Conservation (phyloP, 1,284 basidiomycete species). For the Ganoderma sp. region DNA sequence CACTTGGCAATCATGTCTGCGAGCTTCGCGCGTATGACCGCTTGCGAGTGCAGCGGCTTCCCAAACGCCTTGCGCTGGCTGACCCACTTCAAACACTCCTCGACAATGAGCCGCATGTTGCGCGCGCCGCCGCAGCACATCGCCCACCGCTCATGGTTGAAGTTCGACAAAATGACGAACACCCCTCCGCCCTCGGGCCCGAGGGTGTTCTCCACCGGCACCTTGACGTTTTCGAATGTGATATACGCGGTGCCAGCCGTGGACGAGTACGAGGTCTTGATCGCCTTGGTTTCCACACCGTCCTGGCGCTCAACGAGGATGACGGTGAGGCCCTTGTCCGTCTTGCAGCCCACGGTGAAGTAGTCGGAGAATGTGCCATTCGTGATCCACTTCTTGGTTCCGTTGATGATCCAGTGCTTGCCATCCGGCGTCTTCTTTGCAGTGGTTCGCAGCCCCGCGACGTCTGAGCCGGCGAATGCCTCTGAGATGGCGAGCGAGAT, state of each 20-base stretch:
- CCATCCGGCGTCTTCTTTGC: constrained; percentile 86
- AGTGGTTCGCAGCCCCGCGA: constrained; percentile 79
- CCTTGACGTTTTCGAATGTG: constrained; percentile 87
- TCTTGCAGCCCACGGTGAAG: constrained; percentile 72
- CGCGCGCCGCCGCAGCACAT: constrained; percentile 71
- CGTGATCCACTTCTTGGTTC: constrained; percentile 86
- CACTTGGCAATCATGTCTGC: constrained; percentile 86
- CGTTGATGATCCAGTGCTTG: constrained; percentile 85
- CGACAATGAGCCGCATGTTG: constrained; percentile 61
- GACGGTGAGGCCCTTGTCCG: constrained; percentile 80
- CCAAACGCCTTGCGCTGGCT: constrained; percentile 86
- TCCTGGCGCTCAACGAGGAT: constrained; percentile 79
- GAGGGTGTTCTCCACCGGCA: constrained; percentile 86
- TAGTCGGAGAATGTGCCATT: constrained; percentile 64
- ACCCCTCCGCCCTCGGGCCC: constrained; percentile 85
- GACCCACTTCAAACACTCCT: constrained; percentile 82
- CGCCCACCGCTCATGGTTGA: constrained; percentile 77
- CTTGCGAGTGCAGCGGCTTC: constrained; percentile 81
- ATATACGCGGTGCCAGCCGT: constrained; percentile 86
- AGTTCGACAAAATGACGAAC: constrained; percentile 79
- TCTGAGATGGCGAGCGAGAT: constrained; percentile 67
- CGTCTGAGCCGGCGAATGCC: constrained; percentile 92
- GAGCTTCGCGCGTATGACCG: constrained; percentile 85
- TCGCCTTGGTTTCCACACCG: constrained; percentile 84
- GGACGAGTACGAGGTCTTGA: constrained; percentile 85